Evolutionary conservation across 1,139 yeast species (phyloP).

Genomic region (Lodderomyces oxycetoniae): DNA sequence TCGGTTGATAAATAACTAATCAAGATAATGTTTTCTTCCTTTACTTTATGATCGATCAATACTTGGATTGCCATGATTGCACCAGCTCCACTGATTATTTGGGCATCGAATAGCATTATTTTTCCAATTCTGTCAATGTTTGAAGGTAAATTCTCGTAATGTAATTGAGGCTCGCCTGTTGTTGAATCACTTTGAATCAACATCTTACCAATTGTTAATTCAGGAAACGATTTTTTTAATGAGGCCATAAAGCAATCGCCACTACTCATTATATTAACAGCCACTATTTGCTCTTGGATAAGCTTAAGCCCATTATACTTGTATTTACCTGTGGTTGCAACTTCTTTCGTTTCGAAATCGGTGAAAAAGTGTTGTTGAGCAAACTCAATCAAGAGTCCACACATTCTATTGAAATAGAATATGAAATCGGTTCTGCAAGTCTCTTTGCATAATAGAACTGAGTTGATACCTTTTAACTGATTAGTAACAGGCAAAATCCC

Average conservation of each 20-base stretch:
- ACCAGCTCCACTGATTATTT: constrained; percentile 88
- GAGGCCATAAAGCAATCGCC: constrained; percentile 91
- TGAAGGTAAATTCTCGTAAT: constrained; percentile 57
- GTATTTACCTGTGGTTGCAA: constrained; percentile 42
- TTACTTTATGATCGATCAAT: constrained; percentile 74
- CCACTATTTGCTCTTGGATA: constrained; percentile 47
- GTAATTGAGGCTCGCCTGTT: constrained; percentile 93
- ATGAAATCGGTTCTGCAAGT: constrained; percentile 73
- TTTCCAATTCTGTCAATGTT: constrained; percentile 25
- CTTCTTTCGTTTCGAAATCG: constrained; percentile 21
- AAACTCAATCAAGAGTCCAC: constrained; percentile 59
- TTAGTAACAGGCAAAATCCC: constrained; percentile 51
- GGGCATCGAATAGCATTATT: constrained; percentile 77
- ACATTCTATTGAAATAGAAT: constrained; percentile 78
- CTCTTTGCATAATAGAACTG: constrained; percentile 54
- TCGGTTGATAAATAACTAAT: constrained; percentile 77
- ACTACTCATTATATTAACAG: constrained; percentile 78
- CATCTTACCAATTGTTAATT: constrained; percentile 73
- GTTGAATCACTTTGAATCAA: constrained; percentile 81
- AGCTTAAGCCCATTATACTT: constrained; percentile 36
- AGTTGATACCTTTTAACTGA: constrained; percentile 69
- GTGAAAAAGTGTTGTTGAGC: constrained; percentile 55
- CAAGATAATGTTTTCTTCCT: constrained; percentile 57
- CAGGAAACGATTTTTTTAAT: constrained; percentile 69
- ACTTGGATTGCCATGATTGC: constrained; percentile 93